These are phyloP conservation scores for Yamadazyma spencermartinsiae DNA, from an alignment of 1,139 yeast genomes.

Conservation along the genomic window DNA sequence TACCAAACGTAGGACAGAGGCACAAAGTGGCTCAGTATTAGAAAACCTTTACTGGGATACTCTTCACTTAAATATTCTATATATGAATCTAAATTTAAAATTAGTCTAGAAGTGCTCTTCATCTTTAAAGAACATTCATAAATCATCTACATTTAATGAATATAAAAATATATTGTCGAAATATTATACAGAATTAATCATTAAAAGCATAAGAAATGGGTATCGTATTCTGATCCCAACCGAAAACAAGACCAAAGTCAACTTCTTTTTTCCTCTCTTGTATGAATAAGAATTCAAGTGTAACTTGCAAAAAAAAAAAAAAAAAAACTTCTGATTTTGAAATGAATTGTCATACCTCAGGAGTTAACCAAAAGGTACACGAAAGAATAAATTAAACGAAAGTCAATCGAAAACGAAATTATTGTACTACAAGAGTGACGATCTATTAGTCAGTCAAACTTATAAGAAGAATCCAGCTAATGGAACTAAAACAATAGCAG, in stretches of 20 bases:
- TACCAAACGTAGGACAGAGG: too few species aligned
- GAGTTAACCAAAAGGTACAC: neutral
- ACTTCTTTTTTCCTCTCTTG: neutral
- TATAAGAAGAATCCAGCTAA: slow-evolving; percentile 17
- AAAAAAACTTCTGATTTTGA: neutral
- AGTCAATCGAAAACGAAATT: slow-evolving; percentile 2
- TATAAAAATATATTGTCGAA: neutral
- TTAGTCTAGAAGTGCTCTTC: too few species aligned
- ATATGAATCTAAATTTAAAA: neutral
- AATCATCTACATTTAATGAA: too few species aligned
- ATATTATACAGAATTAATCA: slow-evolving; percentile 2
- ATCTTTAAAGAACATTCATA: too few species aligned
- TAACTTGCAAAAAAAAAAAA: too few species aligned
- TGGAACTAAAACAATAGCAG: slow-evolving; percentile 14
- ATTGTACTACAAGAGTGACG: neutral
- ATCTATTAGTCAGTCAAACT: slow-evolving; percentile 5
- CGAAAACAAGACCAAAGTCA: slow-evolving; percentile 1
- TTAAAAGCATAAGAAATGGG: slow-evolving; percentile 1
- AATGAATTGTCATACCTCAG: neutral
- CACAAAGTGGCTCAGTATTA: too few species aligned
- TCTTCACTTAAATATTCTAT: too few species aligned
- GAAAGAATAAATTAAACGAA: slow-evolving; percentile 1
- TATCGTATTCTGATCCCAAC: neutral
- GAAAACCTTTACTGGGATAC: too few species aligned
- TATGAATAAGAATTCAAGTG: neutral